phyloP scores from a whole-genome alignment of 2,329 filamentous ascomycete species.

The Clonostachys rhizophaga region DNA sequence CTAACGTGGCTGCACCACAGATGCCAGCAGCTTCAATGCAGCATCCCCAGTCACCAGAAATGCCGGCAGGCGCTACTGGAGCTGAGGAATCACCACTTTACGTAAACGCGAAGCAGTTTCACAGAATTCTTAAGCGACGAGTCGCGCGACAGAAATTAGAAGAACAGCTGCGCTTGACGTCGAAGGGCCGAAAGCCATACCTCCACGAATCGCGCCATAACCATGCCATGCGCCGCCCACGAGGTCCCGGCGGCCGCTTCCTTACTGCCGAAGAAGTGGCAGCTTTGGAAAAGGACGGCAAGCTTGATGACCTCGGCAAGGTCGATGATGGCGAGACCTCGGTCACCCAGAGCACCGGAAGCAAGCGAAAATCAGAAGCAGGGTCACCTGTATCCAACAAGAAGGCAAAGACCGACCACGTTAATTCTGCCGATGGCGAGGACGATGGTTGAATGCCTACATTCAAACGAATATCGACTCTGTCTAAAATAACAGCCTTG shows the following conservation, averaged over 20 bases:
- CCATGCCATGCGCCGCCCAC: conserved; percentile 92
- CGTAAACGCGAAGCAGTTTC: conserved; percentile 98
- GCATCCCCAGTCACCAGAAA: conserved; percentile 73
- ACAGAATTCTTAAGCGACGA: conserved; percentile 90
- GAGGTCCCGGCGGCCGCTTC: conserved; percentile 92
- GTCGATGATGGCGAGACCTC: conserved; percentile 1
- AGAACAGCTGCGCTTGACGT: conserved; percentile 85
- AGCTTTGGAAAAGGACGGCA: conserved; percentile 65
- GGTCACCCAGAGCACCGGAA: conserved; percentile 26
- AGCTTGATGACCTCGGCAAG: conserved; percentile 19
- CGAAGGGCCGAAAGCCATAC: conserved; percentile 94
- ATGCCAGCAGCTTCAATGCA: conserved; percentile 62
- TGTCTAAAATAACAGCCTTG: background rate
- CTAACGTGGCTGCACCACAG: conserved; percentile 49
- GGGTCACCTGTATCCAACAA: conserved; percentile 45
- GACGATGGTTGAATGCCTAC: background rate
- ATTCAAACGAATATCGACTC: background rate
- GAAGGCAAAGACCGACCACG: conserved; percentile 42
- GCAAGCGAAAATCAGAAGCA: conserved; percentile 58
- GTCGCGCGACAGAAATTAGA: conserved; percentile 92
- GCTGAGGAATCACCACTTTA: conserved; percentile 93
- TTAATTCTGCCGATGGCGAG: background rate
- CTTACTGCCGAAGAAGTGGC: conserved; percentile 94
- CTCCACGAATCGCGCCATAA: conserved; percentile 97
- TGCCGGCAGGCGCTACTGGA: conserved; percentile 67